Evolutionary conservation across 2,329 filamentous ascomycete species (phyloP).

Genomic region (Fusarium chaquense): DNA sequence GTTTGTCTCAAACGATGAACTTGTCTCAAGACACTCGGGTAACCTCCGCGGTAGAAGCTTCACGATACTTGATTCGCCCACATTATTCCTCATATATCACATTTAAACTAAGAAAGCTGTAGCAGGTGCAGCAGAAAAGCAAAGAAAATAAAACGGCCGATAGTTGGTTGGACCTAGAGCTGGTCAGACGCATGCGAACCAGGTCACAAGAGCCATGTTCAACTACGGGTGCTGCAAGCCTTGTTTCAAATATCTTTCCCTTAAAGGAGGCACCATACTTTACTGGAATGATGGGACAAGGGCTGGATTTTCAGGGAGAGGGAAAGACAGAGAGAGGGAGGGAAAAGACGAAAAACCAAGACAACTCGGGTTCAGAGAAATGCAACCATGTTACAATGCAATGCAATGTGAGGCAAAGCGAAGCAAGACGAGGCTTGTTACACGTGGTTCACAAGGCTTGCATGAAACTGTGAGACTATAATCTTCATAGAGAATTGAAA

Average conservation of each 20-base stretch:
- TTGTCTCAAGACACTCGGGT: background rate
- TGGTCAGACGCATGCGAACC: conserved; percentile 2
- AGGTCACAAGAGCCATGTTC: conserved; percentile 4
- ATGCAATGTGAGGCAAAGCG: background rate
- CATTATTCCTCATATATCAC: background rate
- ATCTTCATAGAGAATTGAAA: background rate
- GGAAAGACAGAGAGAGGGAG: background rate
- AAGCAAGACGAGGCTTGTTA: conserved; percentile 12
- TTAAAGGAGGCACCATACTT: background rate
- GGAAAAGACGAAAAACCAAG: background rate
- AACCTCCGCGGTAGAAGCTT: background rate
- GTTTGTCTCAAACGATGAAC: conserved; percentile 1
- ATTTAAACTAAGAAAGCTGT: background rate
- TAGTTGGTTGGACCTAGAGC: background rate
- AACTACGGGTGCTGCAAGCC: conserved; percentile 19
- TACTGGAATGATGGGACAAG: conserved; percentile 30
- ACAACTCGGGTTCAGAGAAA: background rate
- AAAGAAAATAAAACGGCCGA: background rate
- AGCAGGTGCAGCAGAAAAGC: background rate
- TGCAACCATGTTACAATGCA: background rate
- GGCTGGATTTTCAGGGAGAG: conserved; percentile 26
- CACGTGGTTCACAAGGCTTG: conserved; percentile 28
- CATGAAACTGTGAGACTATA: conserved; percentile 8
- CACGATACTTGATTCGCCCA: background rate
- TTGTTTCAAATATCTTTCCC: conserved; percentile 38